These are phyloP conservation scores for Leccinum boreale DNA, from an alignment of 768 basidiomycete genomes.

Conservation along the genomic window DNA sequence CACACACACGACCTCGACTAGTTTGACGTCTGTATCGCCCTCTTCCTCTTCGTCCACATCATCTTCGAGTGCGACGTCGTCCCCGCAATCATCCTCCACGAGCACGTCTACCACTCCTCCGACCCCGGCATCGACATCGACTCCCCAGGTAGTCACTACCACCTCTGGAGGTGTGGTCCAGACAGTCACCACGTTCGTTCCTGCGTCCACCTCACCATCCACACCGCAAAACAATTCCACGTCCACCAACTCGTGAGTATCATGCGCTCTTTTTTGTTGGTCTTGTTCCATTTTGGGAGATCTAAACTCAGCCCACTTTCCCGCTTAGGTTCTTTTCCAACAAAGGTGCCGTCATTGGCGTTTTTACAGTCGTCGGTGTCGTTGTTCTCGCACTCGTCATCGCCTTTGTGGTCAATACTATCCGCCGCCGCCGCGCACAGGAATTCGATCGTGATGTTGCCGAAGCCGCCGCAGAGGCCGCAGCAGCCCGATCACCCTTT, in stretches of 20 bases:
- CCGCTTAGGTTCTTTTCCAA: slow-evolving; percentile 62
- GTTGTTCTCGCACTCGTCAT: slow-evolving; percentile 50
- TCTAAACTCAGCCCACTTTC: slow-evolving; percentile 2
- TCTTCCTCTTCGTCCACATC: not conserved
- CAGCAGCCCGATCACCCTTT: slow-evolving; percentile 49
- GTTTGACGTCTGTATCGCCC: not conserved
- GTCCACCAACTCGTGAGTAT: slow-evolving; percentile 27
- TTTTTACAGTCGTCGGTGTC: slow-evolving; percentile 70
- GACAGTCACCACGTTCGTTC: slow-evolving; percentile 9
- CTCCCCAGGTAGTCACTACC: slow-evolving; percentile 6
- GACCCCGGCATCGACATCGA: not conserved
- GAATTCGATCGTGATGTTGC: slow-evolving; percentile 73
- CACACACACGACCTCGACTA: slow-evolving; percentile 7
- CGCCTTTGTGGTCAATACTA: slow-evolving; percentile 43
- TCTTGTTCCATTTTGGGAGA: not conserved
- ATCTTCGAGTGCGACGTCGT: not conserved
- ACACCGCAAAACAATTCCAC: not conserved
- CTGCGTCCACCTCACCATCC: not conserved
- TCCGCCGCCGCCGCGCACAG: slow-evolving; percentile 62
- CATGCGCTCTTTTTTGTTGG: not conserved
- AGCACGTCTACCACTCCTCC: not conserved
- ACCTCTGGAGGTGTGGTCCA: not conserved
- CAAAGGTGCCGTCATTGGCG: slow-evolving; percentile 68
- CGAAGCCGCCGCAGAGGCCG: slow-evolving; percentile 65
- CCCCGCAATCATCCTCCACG: slow-evolving; percentile 4